Percentiles rank a stretch among this genome's conserved stretches.
phyloP scores from a whole-genome alignment of 768 basidiomycete species.

The Mycena belliarum region DNA sequence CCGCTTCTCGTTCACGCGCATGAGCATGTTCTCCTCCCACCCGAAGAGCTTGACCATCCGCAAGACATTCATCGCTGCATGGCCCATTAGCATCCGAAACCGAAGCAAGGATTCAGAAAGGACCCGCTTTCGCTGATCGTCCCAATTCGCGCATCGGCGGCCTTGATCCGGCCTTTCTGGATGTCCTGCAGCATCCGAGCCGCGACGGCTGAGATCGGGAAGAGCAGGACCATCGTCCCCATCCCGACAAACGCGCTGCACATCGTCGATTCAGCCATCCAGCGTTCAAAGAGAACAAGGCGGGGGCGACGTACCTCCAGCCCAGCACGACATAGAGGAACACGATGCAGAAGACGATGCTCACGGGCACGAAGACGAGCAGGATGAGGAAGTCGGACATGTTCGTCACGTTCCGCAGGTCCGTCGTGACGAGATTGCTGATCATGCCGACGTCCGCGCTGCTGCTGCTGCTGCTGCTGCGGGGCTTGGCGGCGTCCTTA shows the following conservation, averaged over 20 bases:
- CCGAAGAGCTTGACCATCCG: conserved; percentile 60
- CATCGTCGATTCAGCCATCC: neutral
- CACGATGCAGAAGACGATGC: conserved; percentile 22
- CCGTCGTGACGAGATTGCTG: conserved; percentile 43
- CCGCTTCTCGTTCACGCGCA: conserved; percentile 45
- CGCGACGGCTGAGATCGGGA: conserved; percentile 53
- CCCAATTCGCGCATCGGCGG: conserved; percentile 51
- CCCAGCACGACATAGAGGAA: conserved; percentile 32
- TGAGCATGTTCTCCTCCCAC: conserved; percentile 47
- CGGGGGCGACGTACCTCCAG: conserved; percentile 33
- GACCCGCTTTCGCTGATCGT: conserved; percentile 44
- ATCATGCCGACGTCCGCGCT: conserved; percentile 47
- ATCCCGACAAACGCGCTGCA: conserved; percentile 23
- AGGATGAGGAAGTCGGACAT: conserved; percentile 23
- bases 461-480: too few species aligned
- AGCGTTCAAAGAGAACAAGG: too few species aligned
- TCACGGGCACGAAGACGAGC: conserved; percentile 24
- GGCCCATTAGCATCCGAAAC: conserved; percentile 13
- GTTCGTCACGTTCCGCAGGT: conserved; percentile 38
- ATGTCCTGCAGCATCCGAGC: too few species aligned
- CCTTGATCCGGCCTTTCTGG: too few species aligned
- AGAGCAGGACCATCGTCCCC: conserved; percentile 38
- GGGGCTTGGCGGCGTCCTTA: conserved; percentile 18
- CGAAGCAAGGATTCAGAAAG: conserved; percentile 23
- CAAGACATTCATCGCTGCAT: conserved; percentile 42